These are phyloP conservation scores for Thraustochytrium sp. DNA, from an alignment of 352 stramenopile species.

Conservation along the genomic window DNA sequence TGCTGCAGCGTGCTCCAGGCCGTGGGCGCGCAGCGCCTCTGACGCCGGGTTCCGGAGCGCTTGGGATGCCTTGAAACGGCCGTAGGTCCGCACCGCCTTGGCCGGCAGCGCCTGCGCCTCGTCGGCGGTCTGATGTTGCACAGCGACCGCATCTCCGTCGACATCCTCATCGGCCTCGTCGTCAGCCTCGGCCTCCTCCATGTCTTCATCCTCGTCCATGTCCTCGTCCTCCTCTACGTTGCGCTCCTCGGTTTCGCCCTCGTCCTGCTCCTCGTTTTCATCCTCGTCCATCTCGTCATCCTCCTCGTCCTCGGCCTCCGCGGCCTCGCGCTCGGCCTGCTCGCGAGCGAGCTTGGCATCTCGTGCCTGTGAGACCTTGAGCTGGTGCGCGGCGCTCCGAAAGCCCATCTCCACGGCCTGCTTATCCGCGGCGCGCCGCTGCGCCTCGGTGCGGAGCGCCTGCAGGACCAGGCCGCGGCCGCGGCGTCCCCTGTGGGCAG, in stretches of 20 bases:
- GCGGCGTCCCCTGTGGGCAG: neutral
- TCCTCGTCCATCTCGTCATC: neutral
- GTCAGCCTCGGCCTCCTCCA: neutral
- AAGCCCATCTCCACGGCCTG: neutral
- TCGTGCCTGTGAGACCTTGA: neutral
- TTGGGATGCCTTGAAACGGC: neutral
- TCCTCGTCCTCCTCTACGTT: neutral
- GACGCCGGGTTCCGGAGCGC: neutral
- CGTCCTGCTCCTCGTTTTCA: neutral
- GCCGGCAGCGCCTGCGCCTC: neutral
- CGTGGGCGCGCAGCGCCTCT: neutral
- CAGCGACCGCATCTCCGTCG: neutral
- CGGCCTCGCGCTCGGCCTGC: neutral
- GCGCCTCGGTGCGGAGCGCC: neutral
- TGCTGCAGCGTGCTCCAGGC: neutral
- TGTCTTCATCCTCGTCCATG: neutral
- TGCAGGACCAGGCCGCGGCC: neutral
- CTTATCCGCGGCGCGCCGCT: neutral
- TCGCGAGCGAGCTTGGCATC: neutral
- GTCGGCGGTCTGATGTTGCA: neutral
- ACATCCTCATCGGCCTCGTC: neutral
- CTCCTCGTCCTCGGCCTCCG: neutral
- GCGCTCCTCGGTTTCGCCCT: neutral
- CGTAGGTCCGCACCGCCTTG: neutral
- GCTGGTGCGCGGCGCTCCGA: slow-evolving; percentile 1